Percentiles rank a stretch among this genome's conserved stretches.
Evolutionary conservation across 2,329 filamentous ascomycete genomes (phyloP).

Genomic region (Xylaria sp.): DNA sequence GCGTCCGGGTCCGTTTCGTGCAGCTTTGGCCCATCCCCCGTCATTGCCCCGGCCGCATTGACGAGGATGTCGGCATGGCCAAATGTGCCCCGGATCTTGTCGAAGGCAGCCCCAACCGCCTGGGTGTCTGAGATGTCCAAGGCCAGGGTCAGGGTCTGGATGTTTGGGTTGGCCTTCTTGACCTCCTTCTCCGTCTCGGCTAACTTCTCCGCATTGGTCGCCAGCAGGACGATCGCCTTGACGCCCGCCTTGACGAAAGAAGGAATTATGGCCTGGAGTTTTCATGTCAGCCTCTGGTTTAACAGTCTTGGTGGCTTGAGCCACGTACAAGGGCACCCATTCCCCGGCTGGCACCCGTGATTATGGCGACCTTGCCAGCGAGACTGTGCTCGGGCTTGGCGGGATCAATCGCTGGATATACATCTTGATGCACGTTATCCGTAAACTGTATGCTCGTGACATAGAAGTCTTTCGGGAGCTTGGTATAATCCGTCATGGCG

Average conservation of each 20-base stretch:
- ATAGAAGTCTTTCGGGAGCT: constrained; percentile 30
- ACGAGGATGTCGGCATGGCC: constrained; percentile 23
- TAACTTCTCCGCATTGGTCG: constrained; percentile 41
- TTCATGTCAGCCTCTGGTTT: background rate
- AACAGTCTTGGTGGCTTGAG: background rate
- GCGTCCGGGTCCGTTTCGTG: constrained; percentile 15
- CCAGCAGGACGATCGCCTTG: constrained; percentile 30
- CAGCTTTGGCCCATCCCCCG: constrained; percentile 12
- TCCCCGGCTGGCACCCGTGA: constrained; percentile 47
- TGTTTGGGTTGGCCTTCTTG: constrained; percentile 29
- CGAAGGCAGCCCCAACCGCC: constrained; percentile 20
- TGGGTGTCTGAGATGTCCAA: constrained; percentile 18
- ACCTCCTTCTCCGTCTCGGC: constrained; percentile 38
- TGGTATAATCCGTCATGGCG: constrained; percentile 10
- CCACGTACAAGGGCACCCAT: constrained; percentile 35
- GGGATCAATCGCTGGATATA: constrained; percentile 44
- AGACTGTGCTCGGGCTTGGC: constrained; percentile 31
- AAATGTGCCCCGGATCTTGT: constrained; percentile 14
- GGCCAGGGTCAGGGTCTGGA: constrained; percentile 12
- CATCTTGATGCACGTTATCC: constrained; percentile 38
- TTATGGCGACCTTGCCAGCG: constrained; percentile 41
- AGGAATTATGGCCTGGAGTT: constrained; percentile 21
- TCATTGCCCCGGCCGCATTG: constrained; percentile 18
- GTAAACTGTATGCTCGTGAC: constrained; percentile 36
- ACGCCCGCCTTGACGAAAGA: constrained; percentile 25